Conservation (phyloP, 495 filamentous ascomycete genomes). For the Trypethelium eluteriae region DNA sequence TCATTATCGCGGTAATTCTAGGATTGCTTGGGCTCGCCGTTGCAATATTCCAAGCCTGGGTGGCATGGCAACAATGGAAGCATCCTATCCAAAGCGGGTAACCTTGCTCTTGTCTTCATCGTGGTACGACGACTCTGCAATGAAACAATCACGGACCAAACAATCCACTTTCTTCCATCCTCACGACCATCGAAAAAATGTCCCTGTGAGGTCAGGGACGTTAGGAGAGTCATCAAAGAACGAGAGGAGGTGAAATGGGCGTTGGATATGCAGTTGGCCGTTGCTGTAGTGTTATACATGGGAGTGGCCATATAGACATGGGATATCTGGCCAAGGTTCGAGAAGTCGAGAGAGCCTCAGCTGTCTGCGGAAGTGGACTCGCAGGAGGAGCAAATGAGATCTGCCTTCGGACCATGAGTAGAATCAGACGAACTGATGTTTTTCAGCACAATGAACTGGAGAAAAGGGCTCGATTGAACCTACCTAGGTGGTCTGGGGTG, state of each 20-base stretch:
- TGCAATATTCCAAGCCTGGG: slow-evolving; percentile 24
- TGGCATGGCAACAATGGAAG: slow-evolving; percentile 26
- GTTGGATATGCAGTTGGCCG: background rate
- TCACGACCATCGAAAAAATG: background rate
- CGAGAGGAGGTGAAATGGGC: background rate
- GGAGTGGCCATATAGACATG: background rate
- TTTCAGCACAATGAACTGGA: too few species aligned
- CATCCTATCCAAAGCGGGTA: slow-evolving; percentile 17
- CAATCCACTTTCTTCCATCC: background rate
- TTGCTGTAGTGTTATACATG: background rate
- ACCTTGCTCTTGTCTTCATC: background rate
- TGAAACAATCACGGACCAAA: background rate
- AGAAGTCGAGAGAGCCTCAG: background rate
- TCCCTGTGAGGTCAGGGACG: background rate
- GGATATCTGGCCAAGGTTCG: background rate
- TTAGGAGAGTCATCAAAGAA: background rate
- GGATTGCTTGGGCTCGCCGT: slow-evolving; percentile 25
- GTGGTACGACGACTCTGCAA: background rate
- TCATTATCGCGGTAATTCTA: slow-evolving; percentile 26
- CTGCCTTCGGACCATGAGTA: too few species aligned
- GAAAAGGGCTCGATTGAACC: too few species aligned
- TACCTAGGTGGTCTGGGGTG: too few species aligned
- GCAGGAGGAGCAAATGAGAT: too few species aligned
- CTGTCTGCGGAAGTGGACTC: too few species aligned
- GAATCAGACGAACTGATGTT: too few species aligned